Evolutionary conservation across 1,139 yeast genomes (phyloP).

Genomic region (Suhomyces taliae): DNA sequence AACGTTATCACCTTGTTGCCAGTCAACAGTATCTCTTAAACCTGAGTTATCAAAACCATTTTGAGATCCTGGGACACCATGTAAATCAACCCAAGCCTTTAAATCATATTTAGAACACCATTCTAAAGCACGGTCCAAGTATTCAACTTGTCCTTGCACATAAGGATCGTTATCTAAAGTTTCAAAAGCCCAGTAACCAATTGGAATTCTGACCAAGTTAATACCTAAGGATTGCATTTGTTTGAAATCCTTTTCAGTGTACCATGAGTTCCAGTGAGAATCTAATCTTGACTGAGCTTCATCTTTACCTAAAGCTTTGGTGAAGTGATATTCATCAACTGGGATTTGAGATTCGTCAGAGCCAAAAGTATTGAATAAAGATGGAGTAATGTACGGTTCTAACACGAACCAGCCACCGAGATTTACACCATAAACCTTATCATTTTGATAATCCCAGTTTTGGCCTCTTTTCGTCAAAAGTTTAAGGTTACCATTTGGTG

Average conservation of each 20-base stretch:
- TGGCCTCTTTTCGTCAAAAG: constrained; percentile 15
- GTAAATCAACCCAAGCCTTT: constrained; percentile 89
- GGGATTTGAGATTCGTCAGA: constrained; percentile 52
- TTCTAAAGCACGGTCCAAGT: constrained; percentile 69
- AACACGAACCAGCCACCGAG: constrained; percentile 92
- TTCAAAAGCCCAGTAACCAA: constrained; percentile 95
- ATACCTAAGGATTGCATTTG: constrained; percentile 66
- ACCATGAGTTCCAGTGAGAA: constrained; percentile 80
- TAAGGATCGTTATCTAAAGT: constrained; percentile 72
- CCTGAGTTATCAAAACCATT: constrained; percentile 98
- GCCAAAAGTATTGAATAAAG: constrained; percentile 66
- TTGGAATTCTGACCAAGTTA: constrained; percentile 85
- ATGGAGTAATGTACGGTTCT: constrained; percentile 83
- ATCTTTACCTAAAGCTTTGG: constrained; percentile 60
- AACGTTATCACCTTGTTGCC: constrained; percentile 55
- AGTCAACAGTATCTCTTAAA: constrained; percentile 60
- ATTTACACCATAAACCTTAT: constrained; percentile 73
- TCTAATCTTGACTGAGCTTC: constrained; percentile 53
- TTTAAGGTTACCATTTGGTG: constrained; percentile 10
- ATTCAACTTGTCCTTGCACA: constrained; percentile 77
- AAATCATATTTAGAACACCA: constrained; percentile 70
- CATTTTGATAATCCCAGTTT: constrained; percentile 48
- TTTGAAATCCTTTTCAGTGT: constrained; percentile 69
- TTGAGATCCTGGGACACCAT: constrained; percentile 97
- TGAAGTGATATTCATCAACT: constrained; percentile 80